Evolutionary conservation across 768 basidiomycete species (phyloP), one percentile per base, ranked within the genome.

Genomic region (Lactifluus piperatus): DNA sequence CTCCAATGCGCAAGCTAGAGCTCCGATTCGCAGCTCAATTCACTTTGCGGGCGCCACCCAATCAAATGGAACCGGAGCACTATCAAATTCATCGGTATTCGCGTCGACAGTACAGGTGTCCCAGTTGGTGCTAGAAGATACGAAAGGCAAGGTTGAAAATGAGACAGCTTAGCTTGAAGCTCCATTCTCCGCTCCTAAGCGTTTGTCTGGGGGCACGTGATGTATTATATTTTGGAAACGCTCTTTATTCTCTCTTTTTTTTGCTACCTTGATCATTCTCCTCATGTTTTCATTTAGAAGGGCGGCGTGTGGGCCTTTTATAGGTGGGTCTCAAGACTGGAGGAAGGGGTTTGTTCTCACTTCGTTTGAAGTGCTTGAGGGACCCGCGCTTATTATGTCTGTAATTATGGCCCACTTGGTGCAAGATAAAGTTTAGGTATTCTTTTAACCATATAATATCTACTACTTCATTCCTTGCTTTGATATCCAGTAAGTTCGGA

Each of bases 241-340:
- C n/a, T n/a, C n/a, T n/a, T n/a, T n/a, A n/a, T n/a, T n/a, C n/a
- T n/a, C n/a, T n/a, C n/a, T n/a, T 20, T 59, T 58, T 3, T 29
- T 58, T 1, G 60, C 59, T 0, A 18, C 22, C 6, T 49, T 45
- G 1, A 67, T 24, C 56, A 67, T 62, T 22, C 26, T 44, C 0
- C 14, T 1, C 0, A 56, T 64, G 13, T 58, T 56, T 0, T 24
- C 2, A 0, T 20, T 18, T 0, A 60, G 45, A 18, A 10, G 2
- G 1, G 26, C 20, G 4, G 18, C 1, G 6, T 1, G 8, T 32
- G 5, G 8, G 0, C 49, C 56, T n/a, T 5, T 43, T 5, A 5
- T 4, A 3, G 34, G 56, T 27, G 41, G 8, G 0, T 45, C n/a
- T 64, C 64, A 67, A 0, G 10, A 51, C 5, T 62, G 66, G 0